Conservation (phyloP, 2,329 filamentous ascomycete genomes). For the Allantophomopsis cytisporea region DNA sequence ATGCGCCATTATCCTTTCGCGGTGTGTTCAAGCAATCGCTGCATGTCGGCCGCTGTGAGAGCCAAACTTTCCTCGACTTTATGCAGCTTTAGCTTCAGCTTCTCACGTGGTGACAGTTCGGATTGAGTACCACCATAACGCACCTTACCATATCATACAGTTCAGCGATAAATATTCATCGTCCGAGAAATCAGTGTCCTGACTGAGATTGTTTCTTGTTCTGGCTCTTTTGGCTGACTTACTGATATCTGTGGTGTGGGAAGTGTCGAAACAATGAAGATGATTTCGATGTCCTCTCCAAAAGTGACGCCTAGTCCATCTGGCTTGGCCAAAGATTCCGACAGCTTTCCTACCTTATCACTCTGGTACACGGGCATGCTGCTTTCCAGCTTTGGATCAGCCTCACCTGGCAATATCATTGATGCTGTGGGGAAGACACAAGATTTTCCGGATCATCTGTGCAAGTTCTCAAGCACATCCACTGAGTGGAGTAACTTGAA, state of each 20-base stretch:
- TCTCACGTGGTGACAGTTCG: too few species aligned
- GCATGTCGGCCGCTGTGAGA: too few species aligned
- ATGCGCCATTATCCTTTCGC: too few species aligned
- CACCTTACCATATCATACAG: too few species aligned
- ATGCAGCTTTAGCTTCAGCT: too few species aligned
- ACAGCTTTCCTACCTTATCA: background rate
- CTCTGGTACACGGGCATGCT: background rate
- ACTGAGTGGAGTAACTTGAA: too few species aligned
- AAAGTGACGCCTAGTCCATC: background rate
- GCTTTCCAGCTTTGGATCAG: background rate
- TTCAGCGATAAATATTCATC: too few species aligned
- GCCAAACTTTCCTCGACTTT: too few species aligned
- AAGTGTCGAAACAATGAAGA: background rate
- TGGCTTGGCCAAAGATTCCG: background rate
- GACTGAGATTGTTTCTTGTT: too few species aligned
- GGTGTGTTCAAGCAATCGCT: too few species aligned
- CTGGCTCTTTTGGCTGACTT: slow-evolving; percentile 26
- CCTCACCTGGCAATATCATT: background rate
- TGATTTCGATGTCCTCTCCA: background rate
- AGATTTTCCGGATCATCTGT: background rate
- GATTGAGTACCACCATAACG: too few species aligned
- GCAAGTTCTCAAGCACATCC: background rate
- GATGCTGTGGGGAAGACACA: background rate
- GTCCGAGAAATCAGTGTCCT: too few species aligned
- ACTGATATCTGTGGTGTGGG: background rate